phyloP scores from a whole-genome alignment of 257 asterid species.

The Gentiana straminea region DNA sequence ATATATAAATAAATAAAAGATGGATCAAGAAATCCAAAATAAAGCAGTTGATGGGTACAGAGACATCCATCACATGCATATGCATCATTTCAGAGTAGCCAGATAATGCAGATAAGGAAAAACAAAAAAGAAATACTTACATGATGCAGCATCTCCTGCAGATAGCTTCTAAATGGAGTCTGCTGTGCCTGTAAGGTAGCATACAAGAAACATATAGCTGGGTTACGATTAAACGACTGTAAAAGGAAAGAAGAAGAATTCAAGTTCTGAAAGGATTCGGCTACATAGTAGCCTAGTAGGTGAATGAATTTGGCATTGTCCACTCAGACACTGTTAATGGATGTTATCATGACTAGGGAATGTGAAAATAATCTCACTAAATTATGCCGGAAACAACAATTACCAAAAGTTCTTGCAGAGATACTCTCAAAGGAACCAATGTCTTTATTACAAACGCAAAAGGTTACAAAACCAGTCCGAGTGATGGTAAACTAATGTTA shows the following conservation, averaged over 20 bases:
- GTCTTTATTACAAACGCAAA: too few relatives aligned
- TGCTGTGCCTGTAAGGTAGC: conserved; percentile 60
- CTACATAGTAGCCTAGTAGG: neutral
- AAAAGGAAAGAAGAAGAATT: neutral
- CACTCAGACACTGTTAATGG: too few relatives aligned
- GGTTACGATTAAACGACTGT: neutral
- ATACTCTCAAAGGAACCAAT: too few relatives aligned
- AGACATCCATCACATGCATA: neutral
- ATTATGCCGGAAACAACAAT: too few relatives aligned
- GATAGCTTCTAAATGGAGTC: conserved; percentile 82
- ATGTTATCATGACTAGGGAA: too few relatives aligned
- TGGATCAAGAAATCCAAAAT: neutral
- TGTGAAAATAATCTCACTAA: too few relatives aligned
- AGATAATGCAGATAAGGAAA: neutral
- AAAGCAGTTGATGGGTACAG: neutral
- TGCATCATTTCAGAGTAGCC: neutral
- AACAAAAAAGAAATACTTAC: conserved; percentile 35
- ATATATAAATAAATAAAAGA: too few relatives aligned
- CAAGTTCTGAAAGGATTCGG: neutral
- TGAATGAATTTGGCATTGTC: too few relatives aligned
- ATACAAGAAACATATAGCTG: neutral
- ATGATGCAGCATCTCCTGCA: conserved; percentile 69
- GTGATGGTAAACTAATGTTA: too few relatives aligned
- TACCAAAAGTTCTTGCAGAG: too few relatives aligned
- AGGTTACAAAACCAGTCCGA: too few relatives aligned